phyloP scores from a whole-genome alignment of 805 yeast species.

The Teunomyces tritomae region DNA sequence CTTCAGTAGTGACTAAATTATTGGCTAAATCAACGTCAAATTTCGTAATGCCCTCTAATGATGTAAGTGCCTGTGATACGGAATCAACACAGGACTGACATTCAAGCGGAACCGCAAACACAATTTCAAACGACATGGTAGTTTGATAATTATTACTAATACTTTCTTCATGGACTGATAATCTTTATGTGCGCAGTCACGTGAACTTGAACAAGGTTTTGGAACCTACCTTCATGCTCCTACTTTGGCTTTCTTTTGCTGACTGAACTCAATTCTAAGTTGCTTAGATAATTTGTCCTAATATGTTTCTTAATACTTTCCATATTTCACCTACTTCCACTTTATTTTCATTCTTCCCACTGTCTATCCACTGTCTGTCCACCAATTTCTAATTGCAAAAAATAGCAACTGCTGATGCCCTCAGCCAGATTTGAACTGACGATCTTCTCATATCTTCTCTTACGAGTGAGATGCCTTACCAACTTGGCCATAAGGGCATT shows the following conservation, averaged over 20 bases:
- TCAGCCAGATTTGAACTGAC: slow-evolving; percentile 15
- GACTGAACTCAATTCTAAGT: too few species aligned
- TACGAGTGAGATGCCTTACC: slow-evolving; percentile 15
- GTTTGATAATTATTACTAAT: not conserved
- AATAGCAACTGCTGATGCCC: slow-evolving; percentile 6
- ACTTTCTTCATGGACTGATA: not conserved
- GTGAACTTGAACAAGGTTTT: not conserved
- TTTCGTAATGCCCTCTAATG: slow-evolving; percentile 48
- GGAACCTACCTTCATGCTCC: too few species aligned
- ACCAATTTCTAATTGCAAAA: not conserved
- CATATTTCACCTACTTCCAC: not conserved
- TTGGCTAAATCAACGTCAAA: slow-evolving; percentile 56
- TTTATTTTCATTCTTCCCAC: not conserved
- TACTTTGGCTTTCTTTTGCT: too few species aligned
- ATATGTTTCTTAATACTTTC: not conserved
- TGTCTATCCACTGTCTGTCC: not conserved
- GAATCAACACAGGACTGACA: slow-evolving; percentile 70
- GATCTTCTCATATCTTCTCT: slow-evolving; percentile 10
- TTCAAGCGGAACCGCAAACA: slow-evolving; percentile 82
- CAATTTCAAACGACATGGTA: slow-evolving; percentile 48
- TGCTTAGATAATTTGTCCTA: too few species aligned
- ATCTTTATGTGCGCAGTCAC: not conserved
- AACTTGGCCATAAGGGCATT: slow-evolving; percentile 14
- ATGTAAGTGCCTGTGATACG: slow-evolving; percentile 51
- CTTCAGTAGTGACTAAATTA: slow-evolving; percentile 65